Base-by-base conservation (phyloP, 2,329 filamentous ascomycete species). In the Trichoderma asperellum region DNA sequence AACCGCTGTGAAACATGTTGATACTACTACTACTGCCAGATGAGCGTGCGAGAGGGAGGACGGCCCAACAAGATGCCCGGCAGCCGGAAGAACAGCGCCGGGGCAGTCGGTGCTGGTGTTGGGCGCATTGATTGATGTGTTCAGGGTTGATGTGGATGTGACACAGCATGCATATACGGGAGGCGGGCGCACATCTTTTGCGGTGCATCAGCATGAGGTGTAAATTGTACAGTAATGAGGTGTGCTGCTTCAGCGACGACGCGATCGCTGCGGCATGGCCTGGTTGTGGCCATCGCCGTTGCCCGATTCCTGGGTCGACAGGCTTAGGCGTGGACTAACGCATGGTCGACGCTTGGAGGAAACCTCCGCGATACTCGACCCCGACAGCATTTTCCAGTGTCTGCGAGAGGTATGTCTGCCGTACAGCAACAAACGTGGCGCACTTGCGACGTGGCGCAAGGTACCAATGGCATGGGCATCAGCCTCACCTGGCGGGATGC, bases 391-490 rank as follows among this genome's bases (percentile, higher is more conserved):
- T 29, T 2, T 10, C 2, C 10, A 27, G 49, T 32, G n/a, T 14
- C 35, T 21, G 60, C 53, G 32, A 29, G 21, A 53, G 4, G 60
- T 63, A 40, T 56, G 21, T 18, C 27, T 34, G 53, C n/a, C 32
- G 60, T 63, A 53, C 21, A n/a, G 32, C 5, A 24, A 27, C 0
- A 29, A 57, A 68, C 57, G 65, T 68, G 65, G 65, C 56, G 56
- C 59, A 24, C 57, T 61, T 34, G 65, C 65, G 65, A 68, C 65
- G 65, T 68, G 65, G 65, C 65, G 40, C 18, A 55, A 57, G 32
- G 32, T 35, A 49, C 47, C 18, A 27, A 27, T 32, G 32, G 16
- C 40, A 43, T 4, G 40, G 40, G 18, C 5, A 59, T 53, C 65
- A 68, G 57, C 65, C 65, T 60, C 56, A 16, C 29, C 29, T 58